These are phyloP conservation scores for Venturia aucupariae DNA, from an alignment of 2,329 filamentous ascomycete species.

Conservation along the genomic window DNA sequence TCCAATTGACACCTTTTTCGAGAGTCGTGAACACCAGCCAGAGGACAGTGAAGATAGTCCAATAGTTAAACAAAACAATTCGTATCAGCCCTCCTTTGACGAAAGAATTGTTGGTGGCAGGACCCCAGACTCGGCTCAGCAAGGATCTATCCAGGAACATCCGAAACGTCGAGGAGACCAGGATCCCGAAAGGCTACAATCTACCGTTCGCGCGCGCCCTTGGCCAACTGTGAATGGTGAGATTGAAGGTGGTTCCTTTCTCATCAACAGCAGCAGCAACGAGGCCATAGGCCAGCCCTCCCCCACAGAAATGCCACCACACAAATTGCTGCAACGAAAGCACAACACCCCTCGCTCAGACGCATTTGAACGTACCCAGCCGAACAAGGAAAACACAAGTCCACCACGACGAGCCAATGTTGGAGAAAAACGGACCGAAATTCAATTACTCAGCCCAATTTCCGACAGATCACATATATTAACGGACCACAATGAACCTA, in stretches of 20 bases:
- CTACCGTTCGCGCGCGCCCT: background rate
- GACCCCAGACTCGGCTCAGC: slow-evolving; percentile 1
- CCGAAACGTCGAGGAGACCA: slow-evolving; percentile 6
- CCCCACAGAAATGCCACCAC: background rate
- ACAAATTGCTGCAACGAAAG: background rate
- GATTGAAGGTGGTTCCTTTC: slow-evolving; percentile 37
- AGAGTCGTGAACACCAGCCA: slow-evolving; percentile 12
- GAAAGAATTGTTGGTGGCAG: slow-evolving; percentile 1
- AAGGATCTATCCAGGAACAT: slow-evolving; percentile 17
- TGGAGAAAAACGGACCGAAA: slow-evolving; percentile 22
- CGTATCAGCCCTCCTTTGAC: background rate
- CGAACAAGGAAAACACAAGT: slow-evolving; percentile 4
- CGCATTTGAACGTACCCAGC: background rate
- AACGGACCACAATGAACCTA: slow-evolving; percentile 15
- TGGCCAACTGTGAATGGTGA: slow-evolving; percentile 14
- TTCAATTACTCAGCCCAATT: slow-evolving; percentile 20
- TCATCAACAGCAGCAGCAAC: slow-evolving; percentile 45
- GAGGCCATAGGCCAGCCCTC: slow-evolving; percentile 26
- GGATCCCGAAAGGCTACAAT: slow-evolving; percentile 17
- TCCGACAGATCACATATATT: slow-evolving; percentile 16
- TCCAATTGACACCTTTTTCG: slow-evolving; percentile 13
- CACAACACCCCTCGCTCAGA: background rate
- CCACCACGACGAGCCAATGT: slow-evolving; percentile 19
- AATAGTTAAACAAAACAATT: background rate
- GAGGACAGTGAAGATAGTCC: background rate